A percentile compares a stretch with the other conserved stretches of the same genome.
These are phyloP conservation scores for Closterium sp. DNA, from an alignment of 139 green algal genomes.

Conservation along the genomic window DNA sequence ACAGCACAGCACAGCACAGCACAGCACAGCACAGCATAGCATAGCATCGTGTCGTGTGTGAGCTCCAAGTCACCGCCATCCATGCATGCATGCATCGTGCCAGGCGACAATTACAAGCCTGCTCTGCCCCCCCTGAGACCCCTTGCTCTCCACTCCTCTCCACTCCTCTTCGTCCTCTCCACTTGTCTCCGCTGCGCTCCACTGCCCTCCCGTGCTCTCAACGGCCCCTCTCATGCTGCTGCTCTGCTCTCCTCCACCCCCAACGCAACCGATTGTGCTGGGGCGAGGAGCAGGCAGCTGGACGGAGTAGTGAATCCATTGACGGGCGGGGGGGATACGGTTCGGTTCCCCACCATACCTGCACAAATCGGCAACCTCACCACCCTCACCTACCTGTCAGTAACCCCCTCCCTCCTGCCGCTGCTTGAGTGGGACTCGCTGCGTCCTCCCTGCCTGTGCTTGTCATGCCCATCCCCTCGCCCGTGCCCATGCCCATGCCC, in stretches of 20 bases:
- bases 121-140: background rate
- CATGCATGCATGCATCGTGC: too few relatives aligned
- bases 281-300: background rate
- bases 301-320: background rate
- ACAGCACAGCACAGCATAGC: too few relatives aligned
- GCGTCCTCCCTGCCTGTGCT: too few relatives aligned
- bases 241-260: background rate
- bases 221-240: background rate
- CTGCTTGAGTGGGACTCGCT: too few relatives aligned
- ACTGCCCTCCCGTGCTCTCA: background rate
- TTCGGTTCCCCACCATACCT: background rate
- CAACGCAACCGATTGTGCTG: background rate
- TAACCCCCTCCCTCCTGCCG: too few relatives aligned
- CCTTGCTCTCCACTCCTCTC: background rate
- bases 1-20: too few relatives aligned
- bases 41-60: too few relatives aligned
- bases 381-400: background rate
- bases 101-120: background rate
- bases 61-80: too few relatives aligned
- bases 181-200: too few relatives aligned
- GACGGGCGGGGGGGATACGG: background rate
- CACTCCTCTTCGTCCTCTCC: too few relatives aligned
- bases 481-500: too few relatives aligned
- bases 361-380: background rate
- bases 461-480: too few relatives aligned